Conservation (phyloP, 352 stramenopile species). For the Phytopythium sindhum region DNA sequence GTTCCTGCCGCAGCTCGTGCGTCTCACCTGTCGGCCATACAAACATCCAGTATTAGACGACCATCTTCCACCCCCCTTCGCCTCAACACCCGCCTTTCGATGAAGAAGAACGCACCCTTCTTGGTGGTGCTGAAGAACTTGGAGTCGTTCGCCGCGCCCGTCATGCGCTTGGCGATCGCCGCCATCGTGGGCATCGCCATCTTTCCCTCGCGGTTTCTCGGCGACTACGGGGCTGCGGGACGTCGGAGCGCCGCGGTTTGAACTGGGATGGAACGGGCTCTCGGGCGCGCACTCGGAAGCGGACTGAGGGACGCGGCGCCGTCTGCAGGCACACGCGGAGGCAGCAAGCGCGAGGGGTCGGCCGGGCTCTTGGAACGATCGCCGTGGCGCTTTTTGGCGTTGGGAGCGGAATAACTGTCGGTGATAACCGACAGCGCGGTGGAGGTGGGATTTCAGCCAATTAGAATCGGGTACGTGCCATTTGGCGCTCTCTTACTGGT, state of each 20-base stretch:
- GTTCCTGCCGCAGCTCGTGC: conserved; percentile 96
- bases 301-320: conserved; percentile 2
- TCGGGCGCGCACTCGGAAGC: background rate
- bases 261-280: background rate
- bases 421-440: background rate
- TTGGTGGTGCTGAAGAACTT: conserved; percentile 99
- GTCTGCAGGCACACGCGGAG: background rate
- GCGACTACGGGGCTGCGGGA: background rate
- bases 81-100: background rate
- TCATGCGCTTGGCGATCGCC: conserved; percentile 86
- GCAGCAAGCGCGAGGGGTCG: background rate
- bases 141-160: conserved; percentile 92
- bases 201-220: background rate
- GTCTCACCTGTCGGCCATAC: conserved; percentile 77
- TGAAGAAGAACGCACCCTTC: conserved; percentile 65
- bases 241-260: background rate
- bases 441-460: background rate
- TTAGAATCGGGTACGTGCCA: background rate
- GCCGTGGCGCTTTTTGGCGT: background rate
- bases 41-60: background rate
- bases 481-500: background rate
- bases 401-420: background rate
- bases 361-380: background rate
- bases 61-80: background rate
- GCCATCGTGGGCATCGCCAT: conserved; percentile 87